Evolutionary conservation across 805 yeast genomes (phyloP), one percentile per base, ranked within the genome.

Genomic region (Starmerella bombi): DNA sequence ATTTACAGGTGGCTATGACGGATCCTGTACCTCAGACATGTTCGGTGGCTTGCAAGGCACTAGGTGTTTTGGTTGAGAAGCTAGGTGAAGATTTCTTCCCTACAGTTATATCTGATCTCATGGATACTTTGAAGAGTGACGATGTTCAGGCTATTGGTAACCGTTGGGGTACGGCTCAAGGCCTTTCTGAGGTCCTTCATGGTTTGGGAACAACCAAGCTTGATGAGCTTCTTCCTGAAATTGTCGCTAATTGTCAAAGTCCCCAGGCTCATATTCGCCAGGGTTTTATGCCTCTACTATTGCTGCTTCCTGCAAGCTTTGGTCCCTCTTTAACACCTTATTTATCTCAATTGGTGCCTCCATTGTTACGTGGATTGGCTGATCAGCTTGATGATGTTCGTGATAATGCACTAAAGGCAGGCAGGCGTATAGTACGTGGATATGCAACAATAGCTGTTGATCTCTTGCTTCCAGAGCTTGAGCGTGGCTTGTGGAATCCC

Each of bases 11-110:
- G 32, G 93, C 97, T 5, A 88, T 91, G 94, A 95, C 93, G 37
- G 99, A 91, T 53, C 98, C 98, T 1, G 98, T 91, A 38, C 94
- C 97, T 25, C 82, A 77, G 32, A 91, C 99, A 0, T 75, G 97
- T 59, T 93, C 97, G 1, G 91, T 95, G 17, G 97, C 97, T 19
- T 86, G 96, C 17, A 76, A 96, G 62, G 98, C 98, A 0, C 65
- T 91, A 38, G 99, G 99, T 51, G 84, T 96, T 0, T 68, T 91
- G 47, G 95, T 93, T 36, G 97, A 91, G 59, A 88, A 86, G 58
- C 68, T 91, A 31, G 99, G 99, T 41, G 99, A 91, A 62, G 94
- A 83, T 35, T 78, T 75, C 51, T 86, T 91, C 83, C 96, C 98
- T 27, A 80, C 74, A 30, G 74, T 91, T 58, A 80, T 91, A 51